phyloP scores from a whole-genome alignment of 768 basidiomycete species.

The Pleurotus citrinopileatus region DNA sequence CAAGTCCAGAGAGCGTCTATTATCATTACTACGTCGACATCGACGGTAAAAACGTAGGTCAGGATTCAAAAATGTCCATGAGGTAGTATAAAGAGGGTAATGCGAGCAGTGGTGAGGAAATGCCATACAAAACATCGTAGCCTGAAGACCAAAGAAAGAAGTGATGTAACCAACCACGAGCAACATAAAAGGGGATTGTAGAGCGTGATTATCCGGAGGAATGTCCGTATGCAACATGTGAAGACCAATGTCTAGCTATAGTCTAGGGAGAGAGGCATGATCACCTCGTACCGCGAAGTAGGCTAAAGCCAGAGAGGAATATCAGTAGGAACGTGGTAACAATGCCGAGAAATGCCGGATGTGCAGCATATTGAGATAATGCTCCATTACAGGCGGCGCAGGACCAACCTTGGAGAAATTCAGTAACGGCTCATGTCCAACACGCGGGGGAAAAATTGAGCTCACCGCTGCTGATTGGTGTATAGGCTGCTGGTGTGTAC shows the following conservation, averaged over 20 bases:
- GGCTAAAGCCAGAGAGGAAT: conserved; percentile 61
- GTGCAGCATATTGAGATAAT: conserved; percentile 31
- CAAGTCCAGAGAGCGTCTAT: conserved; percentile 1
- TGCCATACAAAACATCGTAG: neutral
- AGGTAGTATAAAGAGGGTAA: neutral
- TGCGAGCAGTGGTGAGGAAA: neutral
- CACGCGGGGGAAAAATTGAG: conserved; percentile 9
- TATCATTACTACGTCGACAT: conserved; percentile 5
- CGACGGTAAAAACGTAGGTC: neutral
- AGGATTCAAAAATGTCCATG: neutral
- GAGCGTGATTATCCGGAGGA: neutral
- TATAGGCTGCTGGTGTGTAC: conserved; percentile 76
- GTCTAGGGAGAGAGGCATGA: neutral
- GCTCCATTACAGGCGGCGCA: conserved; percentile 49
- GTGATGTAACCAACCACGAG: neutral
- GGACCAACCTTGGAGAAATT: conserved; percentile 44
- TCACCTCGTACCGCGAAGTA: conserved; percentile 35
- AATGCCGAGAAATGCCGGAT: conserved; percentile 56
- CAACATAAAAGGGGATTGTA: neutral
- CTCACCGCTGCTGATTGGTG: conserved; percentile 54
- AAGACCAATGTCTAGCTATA: neutral
- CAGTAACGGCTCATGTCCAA: neutral
- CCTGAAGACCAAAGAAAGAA: neutral
- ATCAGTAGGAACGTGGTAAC: conserved; percentile 58
- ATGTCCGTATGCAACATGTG: too few relatives aligned